phyloP scores from a whole-genome alignment of 1,284 basidiomycete species.

The Cutaneotrichosporon curvatum region DNA sequence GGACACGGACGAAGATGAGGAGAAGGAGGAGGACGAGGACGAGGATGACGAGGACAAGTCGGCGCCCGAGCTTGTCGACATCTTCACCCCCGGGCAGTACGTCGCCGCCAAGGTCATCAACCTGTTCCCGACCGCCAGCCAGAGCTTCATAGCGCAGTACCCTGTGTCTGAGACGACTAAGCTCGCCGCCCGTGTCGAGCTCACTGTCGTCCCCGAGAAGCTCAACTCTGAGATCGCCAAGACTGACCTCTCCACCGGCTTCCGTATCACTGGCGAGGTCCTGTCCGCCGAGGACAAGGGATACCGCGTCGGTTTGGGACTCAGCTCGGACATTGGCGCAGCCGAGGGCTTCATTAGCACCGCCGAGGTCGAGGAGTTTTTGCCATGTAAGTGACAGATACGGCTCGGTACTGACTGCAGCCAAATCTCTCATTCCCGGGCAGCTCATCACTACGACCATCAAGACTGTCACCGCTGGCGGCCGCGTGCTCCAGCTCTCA shows the following conservation, averaged over 20 bases:
- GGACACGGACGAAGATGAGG: constrained; percentile 35
- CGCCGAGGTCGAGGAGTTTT: constrained; percentile 53
- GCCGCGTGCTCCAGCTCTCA: constrained; percentile 37
- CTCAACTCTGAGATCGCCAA: constrained; percentile 78
- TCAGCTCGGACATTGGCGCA: constrained; percentile 50
- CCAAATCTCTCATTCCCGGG: constrained; percentile 48
- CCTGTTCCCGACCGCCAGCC: constrained; percentile 38
- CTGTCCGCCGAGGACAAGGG: constrained; percentile 91
- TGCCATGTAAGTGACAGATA: constrained; percentile 20
- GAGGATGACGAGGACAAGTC: constrained; percentile 47
- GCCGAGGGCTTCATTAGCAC: constrained; percentile 68
- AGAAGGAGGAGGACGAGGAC: constrained; percentile 46
- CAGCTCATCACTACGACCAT: constrained; percentile 61
- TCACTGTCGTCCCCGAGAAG: constrained; percentile 74
- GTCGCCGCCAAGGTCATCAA: constrained; percentile 65
- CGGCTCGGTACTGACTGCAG: constrained; percentile 8
- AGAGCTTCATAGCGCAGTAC: constrained; percentile 44
- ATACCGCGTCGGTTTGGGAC: constrained; percentile 79
- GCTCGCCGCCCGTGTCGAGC: constrained; percentile 61
- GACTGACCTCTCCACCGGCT: constrained; percentile 68
- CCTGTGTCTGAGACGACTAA: constrained; percentile 42
- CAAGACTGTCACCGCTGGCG: constrained; percentile 53
- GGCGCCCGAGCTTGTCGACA: constrained; percentile 61
- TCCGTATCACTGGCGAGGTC: constrained; percentile 70
- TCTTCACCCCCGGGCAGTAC: constrained; percentile 82